Conservation (phyloP, 306 rosid genomes). For the Glycine tomentella region DNA sequence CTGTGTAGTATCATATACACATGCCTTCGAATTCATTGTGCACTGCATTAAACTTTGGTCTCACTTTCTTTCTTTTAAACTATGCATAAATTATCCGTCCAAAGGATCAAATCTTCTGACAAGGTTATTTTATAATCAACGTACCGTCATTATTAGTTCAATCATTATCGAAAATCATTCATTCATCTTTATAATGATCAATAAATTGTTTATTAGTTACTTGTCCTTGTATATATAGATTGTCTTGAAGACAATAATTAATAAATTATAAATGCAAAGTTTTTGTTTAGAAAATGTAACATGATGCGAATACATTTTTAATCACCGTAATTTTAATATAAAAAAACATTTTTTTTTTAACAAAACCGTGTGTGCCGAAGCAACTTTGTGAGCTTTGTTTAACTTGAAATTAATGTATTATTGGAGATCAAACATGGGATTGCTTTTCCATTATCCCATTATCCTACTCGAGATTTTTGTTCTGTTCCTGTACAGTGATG, state of each 20-base stretch:
- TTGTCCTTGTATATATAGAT: constrained; percentile 24
- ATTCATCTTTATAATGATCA: not conserved
- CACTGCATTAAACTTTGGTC: not conserved
- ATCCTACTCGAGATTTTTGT: constrained; percentile 58
- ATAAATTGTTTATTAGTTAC: constrained; percentile 23
- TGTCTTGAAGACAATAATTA: not conserved
- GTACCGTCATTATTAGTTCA: constrained; percentile 50
- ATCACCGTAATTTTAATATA: not conserved
- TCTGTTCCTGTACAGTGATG: constrained; percentile 56
- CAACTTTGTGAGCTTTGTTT: constrained; percentile 33
- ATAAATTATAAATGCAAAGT: not conserved
- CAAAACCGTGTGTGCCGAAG: not conserved
- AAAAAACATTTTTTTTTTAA: not conserved
- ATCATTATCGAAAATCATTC: constrained; percentile 46
- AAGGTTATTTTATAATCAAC: constrained; percentile 36
- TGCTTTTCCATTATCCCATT: constrained; percentile 50
- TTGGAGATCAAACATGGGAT: constrained; percentile 49
- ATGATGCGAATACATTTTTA: not conserved
- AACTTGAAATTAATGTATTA: not conserved
- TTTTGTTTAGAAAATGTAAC: constrained; percentile 1
- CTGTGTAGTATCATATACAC: not conserved
- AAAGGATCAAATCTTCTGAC: constrained; percentile 53
- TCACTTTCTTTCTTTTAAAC: constrained; percentile 1
- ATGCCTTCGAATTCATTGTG: not conserved
- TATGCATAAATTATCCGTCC: constrained; percentile 38